A percentile compares a stretch with the other conserved stretches of the same genome.
Evolutionary conservation across 1,284 basidiomycete species (phyloP).

Genomic region (Pseudozyma sp.): DNA sequence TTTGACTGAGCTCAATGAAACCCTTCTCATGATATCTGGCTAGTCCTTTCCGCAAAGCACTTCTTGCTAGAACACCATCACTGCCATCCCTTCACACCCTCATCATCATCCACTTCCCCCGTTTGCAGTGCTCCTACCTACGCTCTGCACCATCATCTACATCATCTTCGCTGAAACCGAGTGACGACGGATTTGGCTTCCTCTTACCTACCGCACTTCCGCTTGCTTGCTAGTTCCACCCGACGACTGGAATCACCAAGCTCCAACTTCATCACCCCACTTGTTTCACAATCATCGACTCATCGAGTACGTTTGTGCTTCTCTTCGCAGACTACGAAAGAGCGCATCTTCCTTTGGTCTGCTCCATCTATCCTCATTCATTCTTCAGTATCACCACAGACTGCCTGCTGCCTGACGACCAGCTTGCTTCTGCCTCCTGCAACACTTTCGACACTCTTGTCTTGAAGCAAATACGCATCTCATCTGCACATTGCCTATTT

Average conservation of each 20-base stretch:
- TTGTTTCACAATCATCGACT: not conserved
- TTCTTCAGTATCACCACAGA: slow-evolving; percentile 7
- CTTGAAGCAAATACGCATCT: not conserved
- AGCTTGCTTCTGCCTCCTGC: slow-evolving; percentile 37
- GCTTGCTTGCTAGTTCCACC: slow-evolving; percentile 29
- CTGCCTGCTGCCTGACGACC: slow-evolving; percentile 47
- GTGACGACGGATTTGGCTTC: slow-evolving; percentile 48
- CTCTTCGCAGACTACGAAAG: slow-evolving; percentile 14
- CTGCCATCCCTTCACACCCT: slow-evolving; percentile 1
- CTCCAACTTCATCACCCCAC: slow-evolving; percentile 14
- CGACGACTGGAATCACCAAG: slow-evolving; percentile 39
- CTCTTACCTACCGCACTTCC: slow-evolving; percentile 5
- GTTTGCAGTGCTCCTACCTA: slow-evolving; percentile 15
- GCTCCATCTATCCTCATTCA: slow-evolving; percentile 10
- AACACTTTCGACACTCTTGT: not conserved
- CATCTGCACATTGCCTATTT: not conserved
- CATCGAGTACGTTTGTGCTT: not conserved
- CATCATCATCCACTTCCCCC: slow-evolving; percentile 11
- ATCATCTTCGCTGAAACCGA: slow-evolving; percentile 32
- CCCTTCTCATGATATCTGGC: slow-evolving; percentile 2
- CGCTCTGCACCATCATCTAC: slow-evolving; percentile 11
- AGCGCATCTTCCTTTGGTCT: slow-evolving; percentile 1
- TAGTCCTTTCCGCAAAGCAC: not conserved
- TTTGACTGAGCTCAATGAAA: not conserved
- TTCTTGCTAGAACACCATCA: slow-evolving; percentile 34